Percentiles rank a stretch among this genome's conserved stretches.
Conservation (phyloP, 305 asterid species). For the Solanum chacoense region DNA sequence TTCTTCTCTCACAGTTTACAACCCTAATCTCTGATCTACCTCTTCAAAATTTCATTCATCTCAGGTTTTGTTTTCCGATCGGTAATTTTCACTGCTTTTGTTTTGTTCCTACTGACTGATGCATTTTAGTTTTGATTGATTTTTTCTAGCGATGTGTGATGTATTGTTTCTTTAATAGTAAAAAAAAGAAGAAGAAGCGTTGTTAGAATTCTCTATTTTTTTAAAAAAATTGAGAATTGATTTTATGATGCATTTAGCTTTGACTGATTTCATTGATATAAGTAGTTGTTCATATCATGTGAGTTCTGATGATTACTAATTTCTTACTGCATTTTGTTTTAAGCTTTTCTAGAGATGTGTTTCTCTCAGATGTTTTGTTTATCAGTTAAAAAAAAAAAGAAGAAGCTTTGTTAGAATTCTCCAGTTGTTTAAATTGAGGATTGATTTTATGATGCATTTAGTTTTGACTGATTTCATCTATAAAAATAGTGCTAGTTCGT, state of each 20-base stretch:
- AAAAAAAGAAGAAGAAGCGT: not conserved
- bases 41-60: constrained; percentile 13
- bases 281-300: not conserved
- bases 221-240: not conserved
- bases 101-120: not conserved
- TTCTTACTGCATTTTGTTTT: not conserved
- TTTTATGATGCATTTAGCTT: not conserved
- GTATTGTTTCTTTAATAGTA: not conserved
- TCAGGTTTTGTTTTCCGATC: constrained; percentile 11
- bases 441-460: not conserved
- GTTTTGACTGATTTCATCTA: not conserved
- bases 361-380: not conserved
- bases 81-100: constrained; percentile 10
- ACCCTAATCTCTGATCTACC: not conserved
- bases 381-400: not conserved
- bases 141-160: not conserved
- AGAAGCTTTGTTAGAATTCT: not conserved
- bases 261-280: not conserved
- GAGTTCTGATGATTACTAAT: not conserved
- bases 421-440: not conserved
- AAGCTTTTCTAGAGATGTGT: not conserved
- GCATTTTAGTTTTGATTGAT: not conserved
- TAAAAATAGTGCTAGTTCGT: not conserved
- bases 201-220: not conserved
- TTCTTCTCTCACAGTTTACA: not conserved